Conservation (phyloP, 805 yeast species). For the Wickerhamiella kazuoi region DNA sequence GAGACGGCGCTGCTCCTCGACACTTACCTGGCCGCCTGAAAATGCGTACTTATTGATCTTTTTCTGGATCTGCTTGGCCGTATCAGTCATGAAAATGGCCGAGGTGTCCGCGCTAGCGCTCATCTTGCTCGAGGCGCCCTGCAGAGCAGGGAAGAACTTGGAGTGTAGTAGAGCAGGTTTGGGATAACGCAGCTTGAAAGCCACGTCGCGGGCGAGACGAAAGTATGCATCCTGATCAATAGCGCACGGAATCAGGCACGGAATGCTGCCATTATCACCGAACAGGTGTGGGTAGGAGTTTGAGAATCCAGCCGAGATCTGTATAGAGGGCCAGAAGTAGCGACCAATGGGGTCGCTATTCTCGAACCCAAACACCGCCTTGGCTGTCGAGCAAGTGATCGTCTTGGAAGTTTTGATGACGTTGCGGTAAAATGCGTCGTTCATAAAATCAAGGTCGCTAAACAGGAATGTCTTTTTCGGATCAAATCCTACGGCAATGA, state of each 20-base stretch:
- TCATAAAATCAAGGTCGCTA: slow-evolving; percentile 85
- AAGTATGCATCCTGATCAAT: slow-evolving; percentile 98
- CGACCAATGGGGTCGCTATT: slow-evolving; percentile 93
- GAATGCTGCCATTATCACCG: slow-evolving; percentile 75
- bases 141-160: slow-evolving; percentile 93
- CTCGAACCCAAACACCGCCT: slow-evolving; percentile 88
- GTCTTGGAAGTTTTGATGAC: slow-evolving; percentile 85
- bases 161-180: slow-evolving; percentile 90
- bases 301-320: slow-evolving; percentile 91
- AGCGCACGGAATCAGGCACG: slow-evolving; percentile 95
- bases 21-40: slow-evolving; percentile 76
- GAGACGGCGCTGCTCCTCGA: slow-evolving; percentile 74
- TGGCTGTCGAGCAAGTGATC: slow-evolving; percentile 93
- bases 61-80: slow-evolving; percentile 78
- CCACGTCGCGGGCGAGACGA: slow-evolving; percentile 94
- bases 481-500: slow-evolving; percentile 84
- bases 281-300: slow-evolving; percentile 88
- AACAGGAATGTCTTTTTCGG: slow-evolving; percentile 90
- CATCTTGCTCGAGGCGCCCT: slow-evolving; percentile 94
- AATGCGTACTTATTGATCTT: slow-evolving; percentile 93
- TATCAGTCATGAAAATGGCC: slow-evolving; percentile 90
- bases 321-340: slow-evolving; percentile 86
- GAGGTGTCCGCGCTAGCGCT: slow-evolving; percentile 84
- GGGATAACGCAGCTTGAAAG: slow-evolving; percentile 72
- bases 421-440: slow-evolving; percentile 83